Evolutionary conservation across 2,329 filamentous ascomycete genomes (phyloP).

Genomic region (Cryphonectria parasitica): DNA sequence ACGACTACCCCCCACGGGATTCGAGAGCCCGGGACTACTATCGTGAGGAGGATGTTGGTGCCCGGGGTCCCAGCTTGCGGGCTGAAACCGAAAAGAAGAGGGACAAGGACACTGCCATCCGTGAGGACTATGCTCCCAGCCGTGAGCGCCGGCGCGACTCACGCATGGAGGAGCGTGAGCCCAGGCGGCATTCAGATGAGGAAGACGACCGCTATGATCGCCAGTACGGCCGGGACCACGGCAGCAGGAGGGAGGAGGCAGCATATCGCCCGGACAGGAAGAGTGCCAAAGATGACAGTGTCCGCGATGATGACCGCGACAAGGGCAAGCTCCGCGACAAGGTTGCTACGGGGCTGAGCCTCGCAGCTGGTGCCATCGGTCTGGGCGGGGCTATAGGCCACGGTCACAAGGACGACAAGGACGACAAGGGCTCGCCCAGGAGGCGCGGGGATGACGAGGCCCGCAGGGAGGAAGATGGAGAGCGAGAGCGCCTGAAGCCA

Average conservation of each 20-base stretch:
- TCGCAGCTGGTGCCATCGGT: slow-evolving; percentile 54
- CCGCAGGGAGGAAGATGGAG: slow-evolving; percentile 23
- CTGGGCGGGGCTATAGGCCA: slow-evolving; percentile 44
- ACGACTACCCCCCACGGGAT: slow-evolving; percentile 48
- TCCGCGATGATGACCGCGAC: slow-evolving; percentile 42
- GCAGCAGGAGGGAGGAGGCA: slow-evolving; percentile 26
- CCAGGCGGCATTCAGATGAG: slow-evolving; percentile 36
- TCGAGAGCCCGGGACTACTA: slow-evolving; percentile 46
- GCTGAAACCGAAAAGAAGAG: slow-evolving; percentile 42
- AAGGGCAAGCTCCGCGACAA: slow-evolving; percentile 53
- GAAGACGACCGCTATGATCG: slow-evolving; percentile 33
- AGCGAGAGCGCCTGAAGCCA: slow-evolving; percentile 32
- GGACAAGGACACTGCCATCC: slow-evolving; percentile 28
- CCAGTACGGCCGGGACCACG: slow-evolving; percentile 22
- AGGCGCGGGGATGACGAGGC: slow-evolving; percentile 36
- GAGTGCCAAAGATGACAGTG: slow-evolving; percentile 34
- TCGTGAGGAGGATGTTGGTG: slow-evolving; percentile 50
- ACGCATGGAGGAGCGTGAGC: slow-evolving; percentile 33
- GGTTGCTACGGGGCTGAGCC: slow-evolving; percentile 51
- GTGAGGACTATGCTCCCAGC: slow-evolving; percentile 42
- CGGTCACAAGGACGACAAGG: slow-evolving; percentile 44
- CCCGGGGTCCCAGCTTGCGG: slow-evolving; percentile 58
- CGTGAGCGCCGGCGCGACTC: slow-evolving; percentile 32
- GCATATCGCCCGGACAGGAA: slow-evolving; percentile 31
- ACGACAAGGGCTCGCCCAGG: slow-evolving; percentile 38